Base-by-base conservation (phyloP, 352 stramenopile genomes). In the Phytophthora aleatoria region DNA sequence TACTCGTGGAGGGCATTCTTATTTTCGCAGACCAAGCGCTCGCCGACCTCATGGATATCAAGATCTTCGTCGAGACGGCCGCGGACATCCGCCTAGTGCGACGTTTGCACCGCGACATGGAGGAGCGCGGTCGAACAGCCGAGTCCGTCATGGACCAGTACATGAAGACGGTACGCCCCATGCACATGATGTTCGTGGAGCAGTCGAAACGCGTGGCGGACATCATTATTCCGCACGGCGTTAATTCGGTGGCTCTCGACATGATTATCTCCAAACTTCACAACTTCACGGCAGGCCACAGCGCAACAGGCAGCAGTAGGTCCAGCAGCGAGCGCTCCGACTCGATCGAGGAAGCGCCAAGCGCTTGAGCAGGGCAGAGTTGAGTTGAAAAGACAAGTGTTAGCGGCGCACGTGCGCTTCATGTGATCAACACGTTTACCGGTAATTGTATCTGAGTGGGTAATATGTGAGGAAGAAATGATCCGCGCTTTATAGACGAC, bases 141-240 rank as follows among this genome's bases (percentile, higher is more conserved):
- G 88, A 98, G 39, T 91, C 92, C 9, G 97, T 99, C 39, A 94
- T 99, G 63, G 74, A 88, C 39, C 97, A 99, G 86, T 99, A 99
- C 81, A 90, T 98, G 71, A 88, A 82, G 57, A 99, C 96, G n/a
- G 97, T 99, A 33, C 90, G 97, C 28, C 97, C 97, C 27, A 99
- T 99, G 96, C 97, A 99, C 85, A 91, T 98, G 68, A 92, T 97
- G 81, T 99, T 98, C 64, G 96, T 99, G 7, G 96, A 99, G 77
- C 96, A 98, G 42, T 98, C 91, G 49, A 99, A 99, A 71, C 77
- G 84, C 58, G 83, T 94, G 38, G 95, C 95, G 27, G 94, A 99
- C 83, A 89, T 99, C 62, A 97, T 98, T 77, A 96, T 98, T 51
- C 96, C 95, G 31, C 86, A 96, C 64, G 94, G 94, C 45, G 84